Evolutionary conservation across 176 grass and related monocot species (phyloP).

Genomic region (Luzula sylvatica): DNA sequence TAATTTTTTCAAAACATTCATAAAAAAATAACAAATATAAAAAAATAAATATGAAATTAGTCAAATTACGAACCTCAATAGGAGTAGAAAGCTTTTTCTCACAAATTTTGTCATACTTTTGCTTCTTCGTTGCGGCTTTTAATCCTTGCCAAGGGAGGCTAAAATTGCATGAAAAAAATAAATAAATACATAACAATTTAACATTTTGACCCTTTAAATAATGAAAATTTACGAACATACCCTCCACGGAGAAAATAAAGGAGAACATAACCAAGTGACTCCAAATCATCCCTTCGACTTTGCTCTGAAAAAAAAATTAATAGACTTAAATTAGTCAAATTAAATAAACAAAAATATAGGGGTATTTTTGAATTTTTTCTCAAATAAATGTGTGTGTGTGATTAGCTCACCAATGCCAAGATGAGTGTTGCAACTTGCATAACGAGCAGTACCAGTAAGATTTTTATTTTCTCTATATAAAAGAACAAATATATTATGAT

Average conservation of each 20-base stretch:
- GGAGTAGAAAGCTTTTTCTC: slow-evolving; percentile 86
- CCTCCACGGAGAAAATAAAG: slow-evolving; percentile 88
- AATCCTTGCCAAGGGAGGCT: slow-evolving; percentile 97
- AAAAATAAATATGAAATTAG: slow-evolving; percentile 5
- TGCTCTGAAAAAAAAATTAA: slow-evolving; percentile 66
- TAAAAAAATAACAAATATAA: neutral
- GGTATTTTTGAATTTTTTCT: no score
- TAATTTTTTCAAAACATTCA: no score
- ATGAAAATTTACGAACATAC: slow-evolving; percentile 28
- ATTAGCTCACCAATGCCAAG: slow-evolving; percentile 64
- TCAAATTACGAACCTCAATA: slow-evolving; percentile 53
- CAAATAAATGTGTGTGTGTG: neutral
- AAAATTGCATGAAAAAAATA: slow-evolving; percentile 20
- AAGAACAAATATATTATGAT: neutral
- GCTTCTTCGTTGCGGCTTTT: slow-evolving; percentile 90
- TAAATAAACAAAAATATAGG: slow-evolving; percentile 9
- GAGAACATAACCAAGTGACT: slow-evolving; percentile 96
- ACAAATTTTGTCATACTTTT: slow-evolving; percentile 95
- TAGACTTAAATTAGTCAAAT: slow-evolving; percentile 23
- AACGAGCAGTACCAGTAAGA: slow-evolving; percentile 87
- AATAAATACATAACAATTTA: slow-evolving; percentile 1
- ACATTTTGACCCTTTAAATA: neutral
- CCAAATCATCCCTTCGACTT: slow-evolving; percentile 96
- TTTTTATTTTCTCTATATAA: slow-evolving; percentile 84
- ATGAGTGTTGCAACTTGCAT: slow-evolving; percentile 94